These are phyloP conservation scores for Solioccasus polychromus DNA, from an alignment of 768 basidiomycete species.

Conservation along the genomic window DNA sequence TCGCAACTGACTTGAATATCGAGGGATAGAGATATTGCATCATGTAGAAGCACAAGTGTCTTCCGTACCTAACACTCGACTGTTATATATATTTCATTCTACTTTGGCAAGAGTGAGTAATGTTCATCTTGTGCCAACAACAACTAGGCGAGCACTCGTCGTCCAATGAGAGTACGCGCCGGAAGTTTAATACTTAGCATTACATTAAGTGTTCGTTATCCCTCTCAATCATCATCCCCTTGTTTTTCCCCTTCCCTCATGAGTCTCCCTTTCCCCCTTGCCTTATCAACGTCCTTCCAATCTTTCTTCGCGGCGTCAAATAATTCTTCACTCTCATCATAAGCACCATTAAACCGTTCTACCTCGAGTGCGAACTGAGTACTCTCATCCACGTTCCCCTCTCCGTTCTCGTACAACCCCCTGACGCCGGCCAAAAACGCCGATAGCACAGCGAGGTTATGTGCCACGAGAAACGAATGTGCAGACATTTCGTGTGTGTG, in stretches of 20 bases:
- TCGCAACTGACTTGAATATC: background rate
- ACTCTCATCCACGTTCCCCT: slow-evolving; percentile 1
- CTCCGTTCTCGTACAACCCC: slow-evolving; percentile 18
- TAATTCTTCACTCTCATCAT: slow-evolving; percentile 47
- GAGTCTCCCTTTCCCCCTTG: slow-evolving; percentile 74
- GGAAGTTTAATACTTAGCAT: too few species aligned
- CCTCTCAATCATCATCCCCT: background rate
- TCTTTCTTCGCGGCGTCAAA: slow-evolving; percentile 49
- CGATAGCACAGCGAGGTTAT: slow-evolving; percentile 70
- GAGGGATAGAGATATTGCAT: slow-evolving; percentile 15
- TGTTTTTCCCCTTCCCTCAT: slow-evolving; percentile 55
- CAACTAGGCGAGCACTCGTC: background rate
- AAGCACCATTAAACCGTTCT: slow-evolving; percentile 44
- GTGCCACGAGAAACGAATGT: slow-evolving; percentile 68
- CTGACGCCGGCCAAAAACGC: slow-evolving; percentile 64
- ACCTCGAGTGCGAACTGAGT: slow-evolving; percentile 44
- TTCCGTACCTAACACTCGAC: slow-evolving; percentile 5
- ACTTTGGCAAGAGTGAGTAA: background rate
- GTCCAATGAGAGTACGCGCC: too few species aligned
- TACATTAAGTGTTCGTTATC: too few species aligned
- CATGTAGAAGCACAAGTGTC: slow-evolving; percentile 15
- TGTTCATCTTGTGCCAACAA: background rate
- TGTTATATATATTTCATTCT: background rate
- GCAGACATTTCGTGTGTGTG: slow-evolving; percentile 91
- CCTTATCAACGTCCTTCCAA: slow-evolving; percentile 68